A percentile compares a stretch with the other conserved stretches of the same genome.
phyloP scores from a whole-genome alignment of 2,329 filamentous ascomycete species.

The Hypoxylon sp. region DNA sequence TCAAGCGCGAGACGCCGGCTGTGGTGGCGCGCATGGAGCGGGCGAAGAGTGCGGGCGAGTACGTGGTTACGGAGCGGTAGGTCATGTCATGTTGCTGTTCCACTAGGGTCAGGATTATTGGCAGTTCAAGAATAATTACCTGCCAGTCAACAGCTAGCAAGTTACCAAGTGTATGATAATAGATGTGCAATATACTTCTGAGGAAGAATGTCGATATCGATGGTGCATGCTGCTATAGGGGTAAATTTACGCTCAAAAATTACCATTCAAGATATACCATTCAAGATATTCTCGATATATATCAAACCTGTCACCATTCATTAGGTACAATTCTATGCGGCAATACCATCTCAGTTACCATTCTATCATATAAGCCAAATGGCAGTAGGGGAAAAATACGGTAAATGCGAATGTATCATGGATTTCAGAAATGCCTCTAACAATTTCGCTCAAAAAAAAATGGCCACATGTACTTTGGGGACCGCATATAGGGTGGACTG shows the following conservation, averaged over 20 bases:
- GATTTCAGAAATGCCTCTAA: slow-evolving; percentile 30
- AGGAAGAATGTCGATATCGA: not conserved
- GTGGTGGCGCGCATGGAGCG: slow-evolving; percentile 74
- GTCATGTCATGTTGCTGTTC: not conserved
- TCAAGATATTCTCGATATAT: too few relatives aligned
- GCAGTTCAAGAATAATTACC: not conserved
- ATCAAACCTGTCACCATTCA: too few relatives aligned
- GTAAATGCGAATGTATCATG: slow-evolving; percentile 23
- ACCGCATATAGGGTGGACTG: slow-evolving; percentile 1
- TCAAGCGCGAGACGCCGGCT: slow-evolving; percentile 71
- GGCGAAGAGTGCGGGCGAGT: slow-evolving; percentile 69
- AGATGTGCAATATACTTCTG: too few relatives aligned
- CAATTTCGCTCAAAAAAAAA: slow-evolving; percentile 30
- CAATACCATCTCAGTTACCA: too few relatives aligned
- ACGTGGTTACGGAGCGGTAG: slow-evolving; percentile 62
- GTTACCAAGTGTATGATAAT: not conserved
- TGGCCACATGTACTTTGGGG: slow-evolving; percentile 15
- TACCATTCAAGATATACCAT: too few relatives aligned
- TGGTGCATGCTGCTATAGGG: too few relatives aligned
- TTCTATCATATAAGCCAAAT: too few relatives aligned
- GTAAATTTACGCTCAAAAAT: too few relatives aligned
- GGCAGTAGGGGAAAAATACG: not conserved
- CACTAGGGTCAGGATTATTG: not conserved
- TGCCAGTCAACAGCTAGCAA: not conserved
- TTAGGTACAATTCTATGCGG: too few relatives aligned